Conservation (phyloP, 2,329 filamentous ascomycete species). For the Colletotrichum euphorbiae region DNA sequence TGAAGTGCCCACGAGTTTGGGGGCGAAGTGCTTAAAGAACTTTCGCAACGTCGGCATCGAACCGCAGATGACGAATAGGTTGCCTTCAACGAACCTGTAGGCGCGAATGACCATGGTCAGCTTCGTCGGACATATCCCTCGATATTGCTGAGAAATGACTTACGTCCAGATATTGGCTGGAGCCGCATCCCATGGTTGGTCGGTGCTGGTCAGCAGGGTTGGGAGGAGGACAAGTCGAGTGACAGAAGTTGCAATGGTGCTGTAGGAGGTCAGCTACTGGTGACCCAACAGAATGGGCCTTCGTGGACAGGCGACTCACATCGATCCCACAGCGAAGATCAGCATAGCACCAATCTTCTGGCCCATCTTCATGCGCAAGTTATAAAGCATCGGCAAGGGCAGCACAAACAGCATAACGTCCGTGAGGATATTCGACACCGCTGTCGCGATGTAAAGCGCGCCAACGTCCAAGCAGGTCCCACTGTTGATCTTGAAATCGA, state of each 20-base stretch:
- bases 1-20: constrained; percentile 41
- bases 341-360: constrained; percentile 59
- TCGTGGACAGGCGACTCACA: constrained; percentile 30
- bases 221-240: constrained; percentile 26
- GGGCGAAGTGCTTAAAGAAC: constrained; percentile 54
- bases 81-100: constrained; percentile 50
- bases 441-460: constrained; percentile 61
- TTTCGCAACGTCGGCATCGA: constrained; percentile 54
- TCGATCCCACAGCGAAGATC: constrained; percentile 58
- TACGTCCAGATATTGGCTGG: constrained; percentile 40
- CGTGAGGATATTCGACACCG: constrained; percentile 59
- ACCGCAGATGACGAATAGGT: constrained; percentile 55
- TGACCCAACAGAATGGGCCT: no score
- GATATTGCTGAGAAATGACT: background rate
- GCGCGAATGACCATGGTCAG: background rate
- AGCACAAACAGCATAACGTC: constrained; percentile 60
- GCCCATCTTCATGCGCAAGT: constrained; percentile 56
- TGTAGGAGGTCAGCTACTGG: background rate
- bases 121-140: background rate
- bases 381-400: constrained; percentile 59
- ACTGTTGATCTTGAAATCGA: constrained; percentile 45
- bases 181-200: constrained; percentile 34
- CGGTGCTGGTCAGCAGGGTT: constrained; percentile 14
- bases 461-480: constrained; percentile 58
- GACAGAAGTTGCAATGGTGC: constrained; percentile 32